Percentiles rank a stretch among this genome's conserved stretches.
Conservation (phyloP, 2,329 filamentous ascomycete genomes). For the Graphilbum sp. region DNA sequence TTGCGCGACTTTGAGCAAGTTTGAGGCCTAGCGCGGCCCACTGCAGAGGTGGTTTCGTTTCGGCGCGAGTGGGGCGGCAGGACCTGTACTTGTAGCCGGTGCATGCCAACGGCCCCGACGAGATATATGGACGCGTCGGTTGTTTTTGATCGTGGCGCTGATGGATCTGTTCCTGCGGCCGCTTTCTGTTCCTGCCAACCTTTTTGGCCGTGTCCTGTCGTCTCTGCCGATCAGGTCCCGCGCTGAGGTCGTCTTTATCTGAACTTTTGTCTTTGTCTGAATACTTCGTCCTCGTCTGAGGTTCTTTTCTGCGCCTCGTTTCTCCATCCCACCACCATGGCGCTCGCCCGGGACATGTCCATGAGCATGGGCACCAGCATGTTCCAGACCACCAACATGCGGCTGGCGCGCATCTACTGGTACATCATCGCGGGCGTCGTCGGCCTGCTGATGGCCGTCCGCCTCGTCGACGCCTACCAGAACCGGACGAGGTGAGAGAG, state of each 20-base stretch:
- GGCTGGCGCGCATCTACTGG: constrained; percentile 40
- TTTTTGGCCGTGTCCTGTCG: no score
- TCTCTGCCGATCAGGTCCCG: no score
- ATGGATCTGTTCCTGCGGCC: no score
- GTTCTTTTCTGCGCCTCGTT: neutral
- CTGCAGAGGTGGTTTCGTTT: no score
- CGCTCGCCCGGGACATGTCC: constrained; percentile 5
- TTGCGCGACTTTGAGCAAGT: constrained; percentile 35
- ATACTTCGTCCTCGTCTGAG: neutral
- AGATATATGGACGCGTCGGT: no score
- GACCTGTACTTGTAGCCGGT: no score
- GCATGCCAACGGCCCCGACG: no score
- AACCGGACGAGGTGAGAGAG: constrained; percentile 21
- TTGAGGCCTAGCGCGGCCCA: constrained; percentile 14
- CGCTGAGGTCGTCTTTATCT: no score
- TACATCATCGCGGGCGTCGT: constrained; percentile 37
- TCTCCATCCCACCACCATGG: neutral
- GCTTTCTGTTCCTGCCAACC: no score
- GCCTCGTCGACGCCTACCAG: constrained; percentile 26
- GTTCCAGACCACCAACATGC: constrained; percentile 29
- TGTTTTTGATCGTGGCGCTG: no score
- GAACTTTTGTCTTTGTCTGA: no score
- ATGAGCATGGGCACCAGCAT: constrained; percentile 19
- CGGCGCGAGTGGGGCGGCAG: no score
- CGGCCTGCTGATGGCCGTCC: constrained; percentile 23